Evolutionary conservation across 495 filamentous ascomycete species (phyloP).

Genomic region (Penicillium manginii): DNA sequence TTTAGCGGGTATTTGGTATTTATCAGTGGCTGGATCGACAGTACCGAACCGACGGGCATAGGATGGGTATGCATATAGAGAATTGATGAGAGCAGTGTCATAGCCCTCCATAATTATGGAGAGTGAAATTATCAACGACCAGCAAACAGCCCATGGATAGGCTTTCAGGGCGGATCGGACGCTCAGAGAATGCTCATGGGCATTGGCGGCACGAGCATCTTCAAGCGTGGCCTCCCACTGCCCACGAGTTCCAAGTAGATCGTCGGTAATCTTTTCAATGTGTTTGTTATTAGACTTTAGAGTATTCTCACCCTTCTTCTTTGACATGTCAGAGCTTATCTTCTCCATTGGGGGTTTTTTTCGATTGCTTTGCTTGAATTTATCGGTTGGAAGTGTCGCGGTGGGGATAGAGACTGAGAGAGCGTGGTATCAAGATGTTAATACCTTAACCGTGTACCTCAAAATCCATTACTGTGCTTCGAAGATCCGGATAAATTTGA

Average conservation of each 20-base stretch:
- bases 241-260: not conserved
- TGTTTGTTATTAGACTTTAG: not conserved
- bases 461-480: no score
- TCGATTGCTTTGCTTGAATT: no score
- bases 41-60: conserved; percentile 65
- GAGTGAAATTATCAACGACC: conserved; percentile 47
- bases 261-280: not conserved
- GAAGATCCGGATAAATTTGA: no score
- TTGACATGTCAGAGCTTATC: not conserved
- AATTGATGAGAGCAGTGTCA: conserved; percentile 45
- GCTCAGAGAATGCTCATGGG: conserved; percentile 6
- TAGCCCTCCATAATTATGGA: conserved; percentile 56
- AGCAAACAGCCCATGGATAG: conserved; percentile 52
- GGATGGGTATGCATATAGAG: conserved; percentile 37
- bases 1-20: conserved; percentile 61
- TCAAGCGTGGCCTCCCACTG: conserved; percentile 2
- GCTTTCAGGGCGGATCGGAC: not conserved
- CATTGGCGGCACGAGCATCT: not conserved
- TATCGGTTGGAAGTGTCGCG: no score
- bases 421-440: no score
- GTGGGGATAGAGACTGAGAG: no score
- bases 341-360: not conserved
- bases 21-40: conserved; percentile 18
- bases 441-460: no score
- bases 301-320: not conserved